A percentile compares a stretch with the other conserved stretches of the same genome.
phyloP scores from a whole-genome alignment of 768 basidiomycete genomes.

The Wakefieldia striispora region DNA sequence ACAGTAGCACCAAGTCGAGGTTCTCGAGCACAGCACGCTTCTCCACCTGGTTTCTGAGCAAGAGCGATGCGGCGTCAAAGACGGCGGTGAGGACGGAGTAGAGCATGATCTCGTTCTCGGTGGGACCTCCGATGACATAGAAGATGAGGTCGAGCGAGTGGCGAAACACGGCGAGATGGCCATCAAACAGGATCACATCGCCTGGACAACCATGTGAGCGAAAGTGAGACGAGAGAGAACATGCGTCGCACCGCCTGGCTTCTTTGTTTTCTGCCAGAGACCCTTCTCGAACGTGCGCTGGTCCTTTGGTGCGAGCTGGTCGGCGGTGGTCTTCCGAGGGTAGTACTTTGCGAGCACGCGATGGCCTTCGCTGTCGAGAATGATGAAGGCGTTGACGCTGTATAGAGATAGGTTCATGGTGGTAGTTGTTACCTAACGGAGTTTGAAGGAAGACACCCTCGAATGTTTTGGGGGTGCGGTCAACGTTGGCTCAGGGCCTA shows the following conservation, averaged over 20 bases:
- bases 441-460: slow-evolving; percentile 19
- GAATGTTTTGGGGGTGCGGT: slow-evolving; percentile 18
- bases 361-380: slow-evolving; percentile 94
- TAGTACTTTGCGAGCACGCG: slow-evolving; percentile 97
- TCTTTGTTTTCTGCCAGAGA: slow-evolving; percentile 93
- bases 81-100: slow-evolving; percentile 81
- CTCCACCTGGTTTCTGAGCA: slow-evolving; percentile 91
- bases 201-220: slow-evolving; percentile 43
- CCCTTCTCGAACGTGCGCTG: slow-evolving; percentile 96
- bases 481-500: slow-evolving; percentile 5
- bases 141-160: slow-evolving; percentile 95
- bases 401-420: slow-evolving; percentile 81
- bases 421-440: slow-evolving; percentile 14
- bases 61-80: slow-evolving; percentile 78
- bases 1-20: slow-evolving; percentile 86
- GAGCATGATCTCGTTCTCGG: slow-evolving; percentile 96
- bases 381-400: slow-evolving; percentile 80
- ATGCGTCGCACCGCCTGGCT: slow-evolving; percentile 70
- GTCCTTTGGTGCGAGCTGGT: slow-evolving; percentile 68
- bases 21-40: slow-evolving; percentile 94
- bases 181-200: slow-evolving; percentile 91
- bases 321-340: slow-evolving; percentile 62
- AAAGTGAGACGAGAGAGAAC: not conserved
- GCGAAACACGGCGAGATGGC: slow-evolving; percentile 88
- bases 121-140: slow-evolving; percentile 84